Base-by-base conservation (phyloP, 805 yeast genomes). In the Blastobotrys muscicola region DNA sequence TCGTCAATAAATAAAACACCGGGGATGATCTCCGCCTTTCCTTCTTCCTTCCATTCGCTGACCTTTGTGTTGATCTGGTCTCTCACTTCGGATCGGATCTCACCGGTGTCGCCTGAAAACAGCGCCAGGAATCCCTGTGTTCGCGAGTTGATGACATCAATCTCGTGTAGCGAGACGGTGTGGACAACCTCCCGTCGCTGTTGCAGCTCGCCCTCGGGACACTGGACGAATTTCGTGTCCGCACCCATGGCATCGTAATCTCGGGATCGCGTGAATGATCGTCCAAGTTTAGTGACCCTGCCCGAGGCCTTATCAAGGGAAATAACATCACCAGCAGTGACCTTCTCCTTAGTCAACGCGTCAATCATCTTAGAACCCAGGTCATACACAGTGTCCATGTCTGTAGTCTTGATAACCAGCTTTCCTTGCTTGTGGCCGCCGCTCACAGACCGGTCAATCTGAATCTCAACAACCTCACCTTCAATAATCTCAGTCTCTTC, bases 241-340 rank as follows among this genome's bases (percentile, higher is more conserved):
- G 97, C 95, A 14, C 95, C 95, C 94, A 87, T 86, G 37, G 97
- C 96, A 67, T 92, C 99, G 64, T 92, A 92, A 65, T 92, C 98
- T 56, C 98, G 76, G 4, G 97, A 94, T 55, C 97, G 78, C 4
- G 97, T 81, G 65, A 86, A 94, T 0, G 97, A 89, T 65, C 96
- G 80, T 48, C 99, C 99, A 51, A 92, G 76, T 64, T 90, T 86
- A 44, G 92, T 80, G 56, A 92, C 85, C 51, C 90, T 85, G 43
- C 98, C 99, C 41, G 89, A 77, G 9, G 96, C 89, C 65, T 92
- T 87, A 65, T 92, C 98, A 61, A 92, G 86, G 41, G 92, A 82
- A 46, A 92, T 82, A 42, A 92, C 94, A 66, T 92, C 99, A 45
- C 99, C 99, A 9, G 97, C 96, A 47, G 90, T 73, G 23, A 92